Base-by-base conservation (phyloP, 2,329 filamentous ascomycete species). In the Aspergillus pseudoviridinutans region DNA sequence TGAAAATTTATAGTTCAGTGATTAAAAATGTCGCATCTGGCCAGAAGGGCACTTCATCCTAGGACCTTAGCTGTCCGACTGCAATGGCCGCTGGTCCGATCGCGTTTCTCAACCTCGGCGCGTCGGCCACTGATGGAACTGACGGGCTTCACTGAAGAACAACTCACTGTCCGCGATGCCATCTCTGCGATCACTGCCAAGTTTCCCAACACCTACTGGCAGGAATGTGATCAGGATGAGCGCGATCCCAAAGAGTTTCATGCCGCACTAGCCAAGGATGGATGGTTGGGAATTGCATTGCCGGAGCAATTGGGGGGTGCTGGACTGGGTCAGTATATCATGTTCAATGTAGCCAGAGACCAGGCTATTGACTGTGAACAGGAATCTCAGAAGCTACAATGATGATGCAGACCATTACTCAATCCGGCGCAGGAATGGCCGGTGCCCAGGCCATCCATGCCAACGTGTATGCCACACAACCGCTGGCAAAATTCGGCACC, bases 391-490 rank as follows among this genome's bases (percentile, higher is more conserved):
- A 94, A 69, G 90, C 90, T 0, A 90, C 87, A 0, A 89, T 93
- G 83, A 93, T 94, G 89, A 83, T 94, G 79, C 90, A 95, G 66
- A 90, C 89, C 2, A 90, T 92, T 56, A 79, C 87, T 0, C 88
- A 92, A 75, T 72, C 69, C 1, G 90, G 91, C 0, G 91, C 90
- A 3, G 90, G 90, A 3, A 91, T 94, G 79, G 89, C 89, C 17
- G 82, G 82, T 1, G 83, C 82, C 0, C 82, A 84, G 60, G 78
- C 80, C 1, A 82, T 85, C 24, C 82, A 85, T 57, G 82, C 82
- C 24, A 85, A 85, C 60, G 74, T 77, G 29, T 78, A 78, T 63
- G 75, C 75, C 14, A 92, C 89, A 0, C 89, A 92, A 64, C 84
- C 84, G 1, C 79, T 94, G 3, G 87, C 89, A 1, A 87, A 82